Conservation (phyloP, 768 basidiomycete genomes). For the Boletus coccyginus region DNA sequence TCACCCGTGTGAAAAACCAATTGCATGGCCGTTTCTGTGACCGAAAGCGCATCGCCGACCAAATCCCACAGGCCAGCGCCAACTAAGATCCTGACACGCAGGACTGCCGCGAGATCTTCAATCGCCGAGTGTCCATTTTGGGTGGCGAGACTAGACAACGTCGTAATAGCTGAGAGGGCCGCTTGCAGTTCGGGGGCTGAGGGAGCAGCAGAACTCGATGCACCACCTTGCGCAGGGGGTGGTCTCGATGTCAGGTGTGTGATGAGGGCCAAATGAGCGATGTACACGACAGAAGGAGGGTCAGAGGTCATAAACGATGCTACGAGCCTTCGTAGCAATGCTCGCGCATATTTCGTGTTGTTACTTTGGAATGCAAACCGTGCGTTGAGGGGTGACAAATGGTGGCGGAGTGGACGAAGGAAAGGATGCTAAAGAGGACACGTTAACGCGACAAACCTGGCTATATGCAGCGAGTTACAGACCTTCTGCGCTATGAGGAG, state of each 20-base stretch:
- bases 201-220: not conserved
- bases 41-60: conserved; percentile 45
- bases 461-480: conserved; percentile 13
- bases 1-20: conserved; percentile 29
- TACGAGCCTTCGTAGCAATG: conserved; percentile 53
- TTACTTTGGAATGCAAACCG: conserved; percentile 45
- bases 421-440: conserved; percentile 52
- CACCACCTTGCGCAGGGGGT: not conserved
- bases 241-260: conserved; percentile 36
- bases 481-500: conserved; percentile 61
- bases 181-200: conserved; percentile 25
- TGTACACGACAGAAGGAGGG: conserved; percentile 52
- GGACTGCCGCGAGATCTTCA: conserved; percentile 47
- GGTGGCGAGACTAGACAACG: conserved; percentile 31
- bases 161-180: conserved; percentile 32
- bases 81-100: conserved; percentile 57
- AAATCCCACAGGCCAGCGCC: conserved; percentile 53
- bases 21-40: conserved; percentile 50
- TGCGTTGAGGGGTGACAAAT: conserved; percentile 60
- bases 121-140: conserved; percentile 41
- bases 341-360: conserved; percentile 59
- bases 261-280: conserved; percentile 55
- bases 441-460: not conserved
- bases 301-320: conserved; percentile 44
- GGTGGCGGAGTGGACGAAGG: conserved; percentile 56